Evolutionary conservation across 2,329 filamentous ascomycete species (phyloP), one percentile per base, ranked within the genome.

Genomic region (Rugonectria rugulosa): DNA sequence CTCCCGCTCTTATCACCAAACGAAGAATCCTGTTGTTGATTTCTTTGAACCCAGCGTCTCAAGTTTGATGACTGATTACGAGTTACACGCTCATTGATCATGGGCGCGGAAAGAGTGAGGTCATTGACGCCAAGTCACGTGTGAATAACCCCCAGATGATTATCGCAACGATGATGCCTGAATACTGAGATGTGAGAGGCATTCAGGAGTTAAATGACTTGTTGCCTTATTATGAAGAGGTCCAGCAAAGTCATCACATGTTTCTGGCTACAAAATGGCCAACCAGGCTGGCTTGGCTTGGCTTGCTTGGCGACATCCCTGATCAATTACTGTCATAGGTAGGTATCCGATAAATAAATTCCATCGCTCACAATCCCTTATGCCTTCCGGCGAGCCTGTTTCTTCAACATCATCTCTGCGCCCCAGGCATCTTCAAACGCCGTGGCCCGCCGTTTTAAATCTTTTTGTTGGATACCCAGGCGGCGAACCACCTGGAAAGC

Each of bases 401-500:
- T 59, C 52, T 65, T 69, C 19, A 61, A 31, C 7, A 44, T 50
- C 11, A 34, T 46, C 57, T 73, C 70, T 4, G 64, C 53, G 43
- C 65, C 73, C 85, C 86, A 89, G 0, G 80, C 79, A 69, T 91
- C 87, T 73, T 95, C 91, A 69, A 95, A 95, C 14, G 84, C 68
- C 2, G 88, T 89, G 57, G 81, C 81, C 70, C 84, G 85, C 56
- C 78, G 77, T 17, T 75, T 76, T 23, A 91, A 75, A 63, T 89
- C 68, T 70, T 81, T 72, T 6, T 86, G 80, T 34, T 79, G 79
- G 57, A 96, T 82, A 59, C 88, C 88, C 60, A 98, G 75, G 55
- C 86, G 83, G 37, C 93, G 80, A 3, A 97, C 90, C 20, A 98
- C 90, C 70, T 96, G 88, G 82, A 98, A 95, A 2, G 91, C 89